phyloP scores from a whole-genome alignment of 495 filamentous ascomycete genomes.

The Penicillium samsonianum region DNA sequence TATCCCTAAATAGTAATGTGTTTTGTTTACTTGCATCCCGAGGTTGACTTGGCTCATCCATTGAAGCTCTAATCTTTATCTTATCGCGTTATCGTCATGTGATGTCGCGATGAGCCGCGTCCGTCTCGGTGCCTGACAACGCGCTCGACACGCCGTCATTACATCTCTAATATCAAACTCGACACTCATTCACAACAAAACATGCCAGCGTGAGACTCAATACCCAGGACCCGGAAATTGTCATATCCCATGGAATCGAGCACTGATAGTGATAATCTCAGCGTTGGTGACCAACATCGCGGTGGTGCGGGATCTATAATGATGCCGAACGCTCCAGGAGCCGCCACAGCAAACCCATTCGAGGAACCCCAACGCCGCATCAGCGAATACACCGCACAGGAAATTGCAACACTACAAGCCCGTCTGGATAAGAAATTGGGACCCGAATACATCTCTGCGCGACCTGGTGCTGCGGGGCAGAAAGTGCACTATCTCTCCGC shows the following conservation, averaged over 20 bases:
- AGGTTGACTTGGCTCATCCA: not conserved
- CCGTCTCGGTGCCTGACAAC: constrained; percentile 23
- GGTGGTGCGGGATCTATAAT: constrained; percentile 37
- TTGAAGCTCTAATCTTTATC: constrained; percentile 1
- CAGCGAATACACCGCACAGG: constrained; percentile 78
- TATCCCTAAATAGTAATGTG: not conserved
- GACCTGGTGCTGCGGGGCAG: constrained; percentile 75
- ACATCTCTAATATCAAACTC: constrained; percentile 18
- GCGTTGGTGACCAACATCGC: constrained; percentile 79
- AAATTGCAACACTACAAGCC: constrained; percentile 85
- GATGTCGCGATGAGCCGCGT: constrained; percentile 41
- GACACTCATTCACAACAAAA: constrained; percentile 8
- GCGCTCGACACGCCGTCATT: constrained; percentile 29
- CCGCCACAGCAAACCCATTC: constrained; percentile 68
- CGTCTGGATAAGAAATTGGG: constrained; percentile 92
- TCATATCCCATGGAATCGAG: constrained; percentile 2
- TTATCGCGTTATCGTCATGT: constrained; percentile 40
- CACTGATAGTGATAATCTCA: constrained; percentile 43
- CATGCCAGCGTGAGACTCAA: constrained; percentile 50
- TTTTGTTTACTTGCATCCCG: not conserved
- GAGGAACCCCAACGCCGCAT: constrained; percentile 67
- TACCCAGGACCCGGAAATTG: not conserved
- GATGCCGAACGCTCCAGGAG: constrained; percentile 39
- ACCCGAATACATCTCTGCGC: constrained; percentile 88
- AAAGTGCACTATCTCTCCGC: constrained; percentile 90